Evolutionary conservation across 2,329 filamentous ascomycete species (phyloP), one percentile per base, ranked within the genome.

Genomic region (Aspergillus fischeri): DNA sequence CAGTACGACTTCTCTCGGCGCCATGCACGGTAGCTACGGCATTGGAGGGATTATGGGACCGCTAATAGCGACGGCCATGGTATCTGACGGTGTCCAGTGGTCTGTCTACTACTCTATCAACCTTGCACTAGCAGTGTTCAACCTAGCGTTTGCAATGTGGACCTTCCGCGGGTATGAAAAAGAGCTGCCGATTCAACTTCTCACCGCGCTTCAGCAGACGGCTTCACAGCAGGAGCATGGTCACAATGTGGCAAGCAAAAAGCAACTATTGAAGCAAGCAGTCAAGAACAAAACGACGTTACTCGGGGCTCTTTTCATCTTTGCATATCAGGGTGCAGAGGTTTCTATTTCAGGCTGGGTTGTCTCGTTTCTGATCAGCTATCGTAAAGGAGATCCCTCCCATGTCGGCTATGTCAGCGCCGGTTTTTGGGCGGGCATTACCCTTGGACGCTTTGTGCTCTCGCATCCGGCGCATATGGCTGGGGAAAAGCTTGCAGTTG

Each of bases 281-380:
- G 64, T 86, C 32, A 75, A 75, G 56, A 81, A 80, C 63, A 76
- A 73, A 32, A 80, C 86, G 4, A 90, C 92, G 0, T 73, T 94
- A 1, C 80, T 94, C 0, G 89, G 90, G 3, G 87, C 90, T 0
- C 72, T 91, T 9, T 94, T 94, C 77, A 89, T 94, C 71, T 94
- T 95, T 71, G 85, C 86, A 27, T 95, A 96, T 72, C 90, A 94
- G 73, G 91, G 90, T 35, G 88, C 89, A 38, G 91, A 95, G 73
- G 90, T 95, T 17, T 87, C 86, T 14, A 90, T 93, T 62, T 90
- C 88, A 0, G 90, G 91, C 53, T 95, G 91, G 91, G 87, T 93
- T 51, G 91, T 93, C 60, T 91, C 88, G 2, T 95, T 92, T 76
- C 78, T 95, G 42, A 91, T 94, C 72, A 82, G 83, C 51, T 83